Conservation (phyloP, 2,329 filamentous ascomycete species). For the Aquanectria penicillioides region DNA sequence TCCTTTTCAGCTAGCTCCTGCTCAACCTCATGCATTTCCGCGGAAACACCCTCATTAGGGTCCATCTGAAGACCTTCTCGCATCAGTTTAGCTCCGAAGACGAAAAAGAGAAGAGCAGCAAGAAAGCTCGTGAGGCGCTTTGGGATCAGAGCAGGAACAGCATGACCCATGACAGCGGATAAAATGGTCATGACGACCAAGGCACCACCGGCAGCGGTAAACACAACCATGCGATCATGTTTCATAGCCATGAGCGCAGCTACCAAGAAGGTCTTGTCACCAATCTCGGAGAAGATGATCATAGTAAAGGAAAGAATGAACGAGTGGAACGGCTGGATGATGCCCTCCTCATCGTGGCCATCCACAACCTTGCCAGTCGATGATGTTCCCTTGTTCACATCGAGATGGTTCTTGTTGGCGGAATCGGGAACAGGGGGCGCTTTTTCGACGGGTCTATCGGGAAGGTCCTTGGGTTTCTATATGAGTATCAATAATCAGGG, state of each 20-base stretch:
- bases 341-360: constrained; percentile 61
- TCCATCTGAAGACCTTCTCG: constrained; percentile 90
- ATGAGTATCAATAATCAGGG: constrained; percentile 30
- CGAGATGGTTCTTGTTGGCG: constrained; percentile 71
- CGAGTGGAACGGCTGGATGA: constrained; percentile 86
- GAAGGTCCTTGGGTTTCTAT: constrained; percentile 84
- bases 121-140: constrained; percentile 91
- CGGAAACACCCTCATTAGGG: constrained; percentile 88
- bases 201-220: constrained; percentile 92
- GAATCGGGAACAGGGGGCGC: constrained; percentile 75
- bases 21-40: constrained; percentile 98
- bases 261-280: constrained; percentile 98
- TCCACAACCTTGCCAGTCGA: constrained; percentile 38
- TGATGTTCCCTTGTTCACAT: constrained; percentile 48
- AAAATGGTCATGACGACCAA: constrained; percentile 94
- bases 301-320: constrained; percentile 93
- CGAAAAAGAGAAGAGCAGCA: constrained; percentile 84
- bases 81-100: constrained; percentile 87
- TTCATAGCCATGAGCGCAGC: constrained; percentile 99
- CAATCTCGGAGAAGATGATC: constrained; percentile 96
- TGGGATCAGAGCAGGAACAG: constrained; percentile 88
- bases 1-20: constrained; percentile 94
- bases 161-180: constrained; percentile 91
- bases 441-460: constrained; percentile 79
- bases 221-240: constrained; percentile 91